Evolutionary conservation across 805 yeast species (phyloP).

Genomic region (Candida mattraensis): DNA sequence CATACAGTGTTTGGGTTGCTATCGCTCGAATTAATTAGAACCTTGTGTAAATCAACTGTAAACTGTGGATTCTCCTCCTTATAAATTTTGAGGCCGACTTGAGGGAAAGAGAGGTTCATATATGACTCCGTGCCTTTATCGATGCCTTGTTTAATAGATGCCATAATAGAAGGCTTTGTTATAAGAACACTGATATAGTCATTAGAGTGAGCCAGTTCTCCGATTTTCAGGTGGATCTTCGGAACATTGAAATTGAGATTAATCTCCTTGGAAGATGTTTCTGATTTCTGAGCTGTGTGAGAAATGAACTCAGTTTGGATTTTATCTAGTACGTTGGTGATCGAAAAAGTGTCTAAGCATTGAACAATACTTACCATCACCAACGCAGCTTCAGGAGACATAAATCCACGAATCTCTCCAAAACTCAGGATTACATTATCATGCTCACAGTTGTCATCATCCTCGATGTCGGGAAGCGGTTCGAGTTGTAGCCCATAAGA

Average conservation of each 20-base stretch:
- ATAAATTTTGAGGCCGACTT: slow-evolving; percentile 13
- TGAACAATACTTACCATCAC: slow-evolving; percentile 34
- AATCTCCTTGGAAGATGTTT: slow-evolving; percentile 31
- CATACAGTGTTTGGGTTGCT: slow-evolving; percentile 2
- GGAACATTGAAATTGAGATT: slow-evolving; percentile 53
- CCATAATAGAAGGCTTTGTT: slow-evolving; percentile 37
- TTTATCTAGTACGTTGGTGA: slow-evolving; percentile 57
- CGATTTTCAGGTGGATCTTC: slow-evolving; percentile 30
- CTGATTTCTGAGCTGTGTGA: slow-evolving; percentile 31
- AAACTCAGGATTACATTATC: slow-evolving; percentile 57
- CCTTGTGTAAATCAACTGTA: slow-evolving; percentile 8
- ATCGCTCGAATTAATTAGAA: slow-evolving; percentile 3
- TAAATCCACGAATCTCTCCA: slow-evolving; percentile 46
- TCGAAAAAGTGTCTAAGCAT: slow-evolving; percentile 38
- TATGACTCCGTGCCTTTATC: slow-evolving; percentile 4
- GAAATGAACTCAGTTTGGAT: slow-evolving; percentile 61
- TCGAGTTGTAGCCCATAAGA: neutral
- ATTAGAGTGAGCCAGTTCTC: slow-evolving; percentile 12
- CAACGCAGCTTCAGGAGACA: slow-evolving; percentile 40
- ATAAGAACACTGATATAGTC: slow-evolving; percentile 34
- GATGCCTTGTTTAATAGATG: slow-evolving; percentile 24
- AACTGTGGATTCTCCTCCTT: slow-evolving; percentile 14
- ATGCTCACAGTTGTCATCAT: slow-evolving; percentile 43
- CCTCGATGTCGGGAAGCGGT: neutral
- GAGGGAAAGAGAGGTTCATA: slow-evolving; percentile 10